Percentiles rank a stretch among this genome's conserved stretches.
phyloP scores from a whole-genome alignment of 2,329 filamentous ascomycete genomes.

The Tothia fuscella region DNA sequence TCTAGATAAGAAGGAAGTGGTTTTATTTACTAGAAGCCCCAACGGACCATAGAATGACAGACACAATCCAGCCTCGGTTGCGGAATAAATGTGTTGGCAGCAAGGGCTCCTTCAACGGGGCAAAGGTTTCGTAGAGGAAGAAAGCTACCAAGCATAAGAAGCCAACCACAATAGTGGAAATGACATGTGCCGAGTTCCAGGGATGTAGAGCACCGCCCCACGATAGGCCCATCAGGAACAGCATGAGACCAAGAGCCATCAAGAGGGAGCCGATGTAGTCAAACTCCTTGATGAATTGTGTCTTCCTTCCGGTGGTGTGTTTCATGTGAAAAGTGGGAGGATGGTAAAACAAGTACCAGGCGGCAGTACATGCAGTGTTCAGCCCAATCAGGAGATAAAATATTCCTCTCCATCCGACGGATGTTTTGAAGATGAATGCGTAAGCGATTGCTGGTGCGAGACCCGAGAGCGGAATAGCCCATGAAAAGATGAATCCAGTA shows the following conservation, averaged over 20 bases:
- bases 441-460: conserved; percentile 10
- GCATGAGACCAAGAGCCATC: conserved; percentile 29
- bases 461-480: conserved; percentile 14
- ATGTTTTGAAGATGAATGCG: conserved; percentile 7
- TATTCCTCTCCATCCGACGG: conserved; percentile 12
- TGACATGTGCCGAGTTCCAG: conserved; percentile 31
- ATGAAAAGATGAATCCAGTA: conserved; percentile 14
- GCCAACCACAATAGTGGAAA: conserved; percentile 17
- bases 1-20: background rate
- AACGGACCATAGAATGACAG: conserved; percentile 14
- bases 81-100: conserved; percentile 14
- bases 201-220: conserved; percentile 31
- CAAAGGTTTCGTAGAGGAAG: conserved; percentile 15
- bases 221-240: conserved; percentile 34
- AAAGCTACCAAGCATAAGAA: conserved; percentile 12
- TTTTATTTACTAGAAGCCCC: conserved; percentile 11
- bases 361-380: conserved; percentile 6
- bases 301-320: conserved; percentile 9
- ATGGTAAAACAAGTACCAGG: conserved; percentile 11
- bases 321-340: conserved; percentile 12
- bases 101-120: conserved; percentile 14
- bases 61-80: conserved; percentile 13
- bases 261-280: conserved; percentile 34
- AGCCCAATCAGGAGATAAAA: conserved; percentile 12
- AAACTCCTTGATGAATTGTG: conserved; percentile 10